phyloP scores from a whole-genome alignment of 192 early-diverging fungal genomes.

The Umbelopsis isabellina region DNA sequence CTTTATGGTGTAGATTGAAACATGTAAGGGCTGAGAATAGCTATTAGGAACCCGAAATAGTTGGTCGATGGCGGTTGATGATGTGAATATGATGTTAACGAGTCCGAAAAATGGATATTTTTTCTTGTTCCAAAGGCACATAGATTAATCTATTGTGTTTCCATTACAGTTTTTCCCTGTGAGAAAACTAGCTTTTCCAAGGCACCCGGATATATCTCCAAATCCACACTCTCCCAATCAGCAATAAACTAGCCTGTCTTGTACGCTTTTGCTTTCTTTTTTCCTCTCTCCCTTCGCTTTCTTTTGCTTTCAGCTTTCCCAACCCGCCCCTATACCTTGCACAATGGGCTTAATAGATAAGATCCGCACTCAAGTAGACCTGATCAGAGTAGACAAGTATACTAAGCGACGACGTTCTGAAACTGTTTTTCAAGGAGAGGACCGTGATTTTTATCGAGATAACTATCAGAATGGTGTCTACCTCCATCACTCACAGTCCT shows the following conservation, averaged over 20 bases:
- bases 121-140: too few species aligned
- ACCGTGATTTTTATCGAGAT: constrained; percentile 28
- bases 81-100: too few species aligned
- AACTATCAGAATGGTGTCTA: constrained; percentile 36
- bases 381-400: constrained; percentile 34
- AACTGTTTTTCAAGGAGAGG: constrained; percentile 30
- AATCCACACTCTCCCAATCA: too few species aligned
- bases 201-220: too few species aligned
- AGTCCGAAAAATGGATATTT: too few species aligned
- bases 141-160: too few species aligned
- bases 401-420: constrained; percentile 38
- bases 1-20: too few species aligned
- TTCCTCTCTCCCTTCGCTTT: background rate
- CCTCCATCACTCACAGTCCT: constrained; percentile 1
- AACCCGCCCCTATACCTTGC: background rate
- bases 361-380: constrained; percentile 22
- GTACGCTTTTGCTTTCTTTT: background rate
- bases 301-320: background rate
- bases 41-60: too few species aligned
- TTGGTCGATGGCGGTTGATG: too few species aligned
- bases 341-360: constrained; percentile 45
- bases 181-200: too few species aligned
- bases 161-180: too few species aligned
- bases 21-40: too few species aligned
- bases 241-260: background rate